Evolutionary conservation across 2,329 filamentous ascomycete genomes (phyloP).

Genomic region (Venturiaceae sp.): DNA sequence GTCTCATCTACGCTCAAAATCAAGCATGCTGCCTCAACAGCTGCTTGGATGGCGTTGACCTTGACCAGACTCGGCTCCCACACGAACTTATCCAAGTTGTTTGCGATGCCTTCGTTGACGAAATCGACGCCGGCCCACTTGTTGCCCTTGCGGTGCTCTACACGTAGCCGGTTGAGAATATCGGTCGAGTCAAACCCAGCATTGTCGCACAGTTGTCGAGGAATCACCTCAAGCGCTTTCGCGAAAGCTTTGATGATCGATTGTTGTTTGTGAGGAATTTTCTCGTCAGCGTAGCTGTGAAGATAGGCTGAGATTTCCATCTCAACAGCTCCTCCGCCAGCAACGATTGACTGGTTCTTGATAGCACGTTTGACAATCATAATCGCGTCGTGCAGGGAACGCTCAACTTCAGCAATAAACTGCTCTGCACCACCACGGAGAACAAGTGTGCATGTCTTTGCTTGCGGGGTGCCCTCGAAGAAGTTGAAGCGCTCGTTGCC

Average conservation of each 20-base stretch:
- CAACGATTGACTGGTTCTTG: constrained; percentile 89
- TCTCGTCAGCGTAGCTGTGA: constrained; percentile 84
- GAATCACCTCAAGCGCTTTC: constrained; percentile 93
- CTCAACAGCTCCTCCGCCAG: constrained; percentile 86
- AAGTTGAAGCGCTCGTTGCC: constrained; percentile 97
- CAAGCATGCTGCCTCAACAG: constrained; percentile 88
- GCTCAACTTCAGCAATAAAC: constrained; percentile 97
- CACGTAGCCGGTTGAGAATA: constrained; percentile 89
- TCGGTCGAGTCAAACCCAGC: constrained; percentile 97
- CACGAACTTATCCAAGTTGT: constrained; percentile 93
- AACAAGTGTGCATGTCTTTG: constrained; percentile 93
- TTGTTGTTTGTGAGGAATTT: constrained; percentile 91
- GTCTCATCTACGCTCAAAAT: constrained; percentile 97
- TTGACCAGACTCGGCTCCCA: constrained; percentile 97
- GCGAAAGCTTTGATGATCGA: constrained; percentile 96
- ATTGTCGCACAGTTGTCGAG: constrained; percentile 95
- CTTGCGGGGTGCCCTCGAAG: constrained; percentile 90
- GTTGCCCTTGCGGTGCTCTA: constrained; percentile 90
- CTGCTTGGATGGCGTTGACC: constrained; percentile 93
- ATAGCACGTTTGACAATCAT: constrained; percentile 99
- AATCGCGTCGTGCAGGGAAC: constrained; percentile 95
- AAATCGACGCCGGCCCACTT: constrained; percentile 97
- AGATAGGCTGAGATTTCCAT: constrained; percentile 96
- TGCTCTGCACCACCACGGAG: constrained; percentile 95
- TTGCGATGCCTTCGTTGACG: constrained; percentile 76